Evolutionary conservation across 371 early-diverging fungal species (phyloP).

Genomic region (Lichtheimia corymbifera): DNA sequence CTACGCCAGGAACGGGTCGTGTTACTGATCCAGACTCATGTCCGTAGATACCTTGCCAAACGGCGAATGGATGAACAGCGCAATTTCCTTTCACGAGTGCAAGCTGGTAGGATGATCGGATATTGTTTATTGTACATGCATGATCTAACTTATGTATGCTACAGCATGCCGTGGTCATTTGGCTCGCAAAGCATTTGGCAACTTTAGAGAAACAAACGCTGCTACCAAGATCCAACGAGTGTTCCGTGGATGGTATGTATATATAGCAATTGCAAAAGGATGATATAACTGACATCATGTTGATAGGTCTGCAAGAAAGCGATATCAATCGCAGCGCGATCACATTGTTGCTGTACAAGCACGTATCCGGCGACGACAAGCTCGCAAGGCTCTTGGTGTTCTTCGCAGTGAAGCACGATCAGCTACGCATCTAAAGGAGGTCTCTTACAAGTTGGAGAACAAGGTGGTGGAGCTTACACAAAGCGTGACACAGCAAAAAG

Average conservation of each 20-base stretch:
- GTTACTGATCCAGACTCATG: slow-evolving; percentile 68
- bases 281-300: background rate
- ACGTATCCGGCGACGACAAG: slow-evolving; percentile 73
- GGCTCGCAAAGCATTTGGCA: slow-evolving; percentile 55
- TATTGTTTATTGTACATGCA: background rate
- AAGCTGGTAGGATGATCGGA: slow-evolving; percentile 36
- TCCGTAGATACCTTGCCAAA: slow-evolving; percentile 70
- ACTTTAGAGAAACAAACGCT: slow-evolving; percentile 61
- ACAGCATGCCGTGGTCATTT: slow-evolving; percentile 49
- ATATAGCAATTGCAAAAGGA: background rate
- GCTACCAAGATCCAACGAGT: slow-evolving; percentile 79
- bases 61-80: slow-evolving; percentile 43
- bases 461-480: slow-evolving; percentile 95
- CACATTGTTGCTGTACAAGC: slow-evolving; percentile 79
- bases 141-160: background rate
- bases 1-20: slow-evolving; percentile 77
- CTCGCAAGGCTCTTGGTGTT: slow-evolving; percentile 59
- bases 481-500: slow-evolving; percentile 66
- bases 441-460: slow-evolving; percentile 90
- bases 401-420: slow-evolving; percentile 87
- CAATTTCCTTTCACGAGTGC: slow-evolving; percentile 37
- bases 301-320: slow-evolving; percentile 51
- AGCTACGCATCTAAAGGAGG: slow-evolving; percentile 88
- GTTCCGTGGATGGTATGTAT: slow-evolving; percentile 50
- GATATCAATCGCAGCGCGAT: slow-evolving; percentile 46